Evolutionary conservation across 148 eudicot genomes (phyloP), one percentile per base, ranked within the genome.

Genomic region (Polygonum aviculare): DNA sequence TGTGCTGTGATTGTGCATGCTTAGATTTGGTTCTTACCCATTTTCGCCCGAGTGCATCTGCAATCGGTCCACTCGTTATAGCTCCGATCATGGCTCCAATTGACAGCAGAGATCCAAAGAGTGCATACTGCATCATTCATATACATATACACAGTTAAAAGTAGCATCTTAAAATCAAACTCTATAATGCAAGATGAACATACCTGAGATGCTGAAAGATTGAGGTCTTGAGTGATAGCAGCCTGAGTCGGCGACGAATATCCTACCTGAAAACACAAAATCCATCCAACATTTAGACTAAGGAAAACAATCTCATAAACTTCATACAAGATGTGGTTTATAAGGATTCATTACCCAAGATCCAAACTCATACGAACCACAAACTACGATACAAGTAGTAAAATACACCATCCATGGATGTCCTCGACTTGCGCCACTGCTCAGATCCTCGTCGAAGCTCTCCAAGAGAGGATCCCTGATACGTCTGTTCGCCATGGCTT

Each of bases 51-150:
- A 90, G 26, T 31, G 77, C 79, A 83, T 94, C 98, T 19, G 97
- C 96, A 38, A 92, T 87, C 4, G 88, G 84, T 48, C 98, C 97
- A 76, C 97, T 89, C 14, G 92, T 92, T 49, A 94, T 90, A 45
- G 98, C 98, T 7, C 96, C 98, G 51, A 92, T 75, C 97, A 94
- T 94, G 16, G 98, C 98, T 14, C 98, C 98, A 76, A 94, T 82
- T 18, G 97, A 88, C 76, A 94, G 77, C 57, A 94, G 83, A 22
- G 98, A 94, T 52, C 97, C 98, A 63, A 94, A 92, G 73, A 92
- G 82, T 38, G 98, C 88, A 72, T 81, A 94, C 98, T 94, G 82
- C 86, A 47, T 47, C 1, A 10, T 47, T 0, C 2, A 48, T 3
- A 48, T 15, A 48, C 7, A 1, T 10, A 48, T 0, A 11, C 7